Conservation (phyloP, 805 yeast genomes). For the Vanderwaltozyma yarrowii region DNA sequence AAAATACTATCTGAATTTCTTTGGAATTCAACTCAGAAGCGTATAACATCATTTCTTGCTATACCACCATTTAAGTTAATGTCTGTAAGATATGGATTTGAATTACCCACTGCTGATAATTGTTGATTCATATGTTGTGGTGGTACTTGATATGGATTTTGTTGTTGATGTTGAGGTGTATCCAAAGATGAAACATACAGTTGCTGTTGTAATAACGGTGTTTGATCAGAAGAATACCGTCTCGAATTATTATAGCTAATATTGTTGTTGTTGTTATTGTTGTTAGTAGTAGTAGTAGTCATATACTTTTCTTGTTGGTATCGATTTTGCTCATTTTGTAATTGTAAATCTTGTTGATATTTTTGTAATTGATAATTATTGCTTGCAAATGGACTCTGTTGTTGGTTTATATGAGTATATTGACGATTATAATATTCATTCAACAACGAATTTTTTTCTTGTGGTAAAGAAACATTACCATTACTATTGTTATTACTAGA, state of each 20-base stretch:
- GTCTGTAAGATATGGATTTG: too few species aligned
- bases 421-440: not conserved
- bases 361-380: not conserved
- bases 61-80: too few species aligned
- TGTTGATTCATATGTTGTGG: too few species aligned
- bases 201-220: constrained; percentile 2
- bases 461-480: not conserved
- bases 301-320: too few species aligned
- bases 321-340: too few species aligned
- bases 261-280: not conserved
- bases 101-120: too few species aligned
- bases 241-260: not conserved
- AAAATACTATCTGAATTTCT: too few species aligned
- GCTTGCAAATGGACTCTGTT: not conserved
- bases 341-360: too few species aligned
- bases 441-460: not conserved
- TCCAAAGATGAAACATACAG: not conserved
- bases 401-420: not conserved
- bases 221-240: not conserved
- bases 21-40: too few species aligned
- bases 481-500: not conserved
- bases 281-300: not conserved
- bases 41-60: too few species aligned
- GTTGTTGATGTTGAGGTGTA: not conserved
- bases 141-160: not conserved